Base-by-base conservation (phyloP, 75 land plant species). In the Picea sitchensis region DNA sequence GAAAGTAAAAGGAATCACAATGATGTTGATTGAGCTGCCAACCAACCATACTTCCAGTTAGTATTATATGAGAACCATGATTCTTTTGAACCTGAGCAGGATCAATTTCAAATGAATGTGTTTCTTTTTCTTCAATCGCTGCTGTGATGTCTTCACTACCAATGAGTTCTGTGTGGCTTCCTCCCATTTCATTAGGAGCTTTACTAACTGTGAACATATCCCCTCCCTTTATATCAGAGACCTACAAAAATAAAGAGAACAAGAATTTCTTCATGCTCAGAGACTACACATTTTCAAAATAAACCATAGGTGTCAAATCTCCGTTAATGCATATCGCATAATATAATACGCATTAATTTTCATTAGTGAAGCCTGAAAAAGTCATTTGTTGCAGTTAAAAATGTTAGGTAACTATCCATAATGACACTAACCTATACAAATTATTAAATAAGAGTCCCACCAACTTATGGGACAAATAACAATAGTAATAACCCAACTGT, bases 31-130 rank as follows among this genome's bases (percentile, higher is more conserved):
- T 71, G 21, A 44, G 44, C 41, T 21, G n/a, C 74, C 74, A 71
- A n/a, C 4, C 41, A 71, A 41, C 18, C 51, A 44, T 71, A 71
- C 59, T 51, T 75, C 18, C 8, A 75, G 47, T 20, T 58, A 56
- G 38, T 54, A 14, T 17, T 2, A 21, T 5, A 57, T 57, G 15
- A 75, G 59, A 75, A 58, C 76, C 60, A 14, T 7, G 38, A 36
- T 44, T 41, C 8, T n/a, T 41, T 71, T 71, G 11, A 26, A 96
- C 98, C 93, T 96, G 95, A 62, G 91, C 75, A 80, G 99, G 98
- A 76, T 96, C 98, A 79, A 96, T 89, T 78, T 96, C 99, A 87
- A 96, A 96, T 38, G 98, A 90, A 81, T 92, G 98, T 18, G 95
- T 85, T 67, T 96, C 99, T 78, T 95, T 96, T 73, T 96, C 99